Conservation (phyloP, 352 stramenopile species). For the Phytophthora constricta region DNA sequence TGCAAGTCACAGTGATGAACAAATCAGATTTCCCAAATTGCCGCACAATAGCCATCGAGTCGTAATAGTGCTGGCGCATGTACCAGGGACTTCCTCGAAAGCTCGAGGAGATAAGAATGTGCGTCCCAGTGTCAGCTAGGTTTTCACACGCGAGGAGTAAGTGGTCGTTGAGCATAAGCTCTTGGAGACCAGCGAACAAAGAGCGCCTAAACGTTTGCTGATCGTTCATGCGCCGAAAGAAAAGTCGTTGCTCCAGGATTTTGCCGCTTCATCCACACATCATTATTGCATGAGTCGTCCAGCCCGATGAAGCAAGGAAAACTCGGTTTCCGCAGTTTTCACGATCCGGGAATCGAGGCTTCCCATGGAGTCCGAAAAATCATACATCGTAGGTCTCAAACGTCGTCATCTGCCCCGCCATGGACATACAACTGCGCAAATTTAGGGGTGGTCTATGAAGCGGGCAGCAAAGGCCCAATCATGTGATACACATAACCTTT, state of each 20-base stretch:
- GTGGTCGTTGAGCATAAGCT: slow-evolving; percentile 1
- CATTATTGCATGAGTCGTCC: slow-evolving; percentile 2
- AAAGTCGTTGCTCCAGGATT: slow-evolving; percentile 4
- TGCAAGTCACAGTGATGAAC: slow-evolving; percentile 61
- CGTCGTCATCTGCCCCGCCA: too few species aligned
- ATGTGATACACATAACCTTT: too few species aligned
- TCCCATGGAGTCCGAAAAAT: too few species aligned
- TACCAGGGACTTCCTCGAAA: neutral
- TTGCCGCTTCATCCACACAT: slow-evolving; percentile 3
- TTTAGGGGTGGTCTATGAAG: too few species aligned
- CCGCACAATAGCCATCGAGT: too few species aligned
- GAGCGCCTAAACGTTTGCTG: neutral
- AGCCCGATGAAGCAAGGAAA: neutral
- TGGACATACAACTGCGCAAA: too few species aligned
- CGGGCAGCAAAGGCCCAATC: too few species aligned
- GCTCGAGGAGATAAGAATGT: neutral
- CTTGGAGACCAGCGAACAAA: neutral
- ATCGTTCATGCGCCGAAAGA: neutral
- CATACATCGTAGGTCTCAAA: too few species aligned
- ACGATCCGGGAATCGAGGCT: too few species aligned
- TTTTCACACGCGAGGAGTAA: neutral
- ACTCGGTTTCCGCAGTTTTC: slow-evolving; percentile 1
- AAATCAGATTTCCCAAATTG: slow-evolving; percentile 46
- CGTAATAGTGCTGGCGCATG: slow-evolving; percentile 39
- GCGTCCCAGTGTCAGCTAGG: neutral